Conservation (phyloP, 352 stramenopile genomes). For the Pythium angustatum region DNA sequence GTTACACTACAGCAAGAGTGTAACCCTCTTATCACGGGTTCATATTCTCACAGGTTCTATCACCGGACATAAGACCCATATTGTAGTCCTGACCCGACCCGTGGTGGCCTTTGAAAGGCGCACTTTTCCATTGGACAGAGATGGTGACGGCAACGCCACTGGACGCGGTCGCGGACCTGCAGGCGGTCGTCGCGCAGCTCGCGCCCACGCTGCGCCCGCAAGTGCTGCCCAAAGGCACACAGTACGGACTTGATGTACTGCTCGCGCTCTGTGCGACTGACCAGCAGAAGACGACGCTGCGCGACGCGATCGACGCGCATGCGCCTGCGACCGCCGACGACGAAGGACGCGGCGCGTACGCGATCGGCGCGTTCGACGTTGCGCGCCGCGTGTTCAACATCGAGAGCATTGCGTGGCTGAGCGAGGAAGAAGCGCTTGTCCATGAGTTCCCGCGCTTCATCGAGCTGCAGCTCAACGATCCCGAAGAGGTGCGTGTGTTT, state of each 20-base stretch:
- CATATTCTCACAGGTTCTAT: no score
- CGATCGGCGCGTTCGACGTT: conserved; percentile 60
- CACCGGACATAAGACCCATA: conserved; percentile 7
- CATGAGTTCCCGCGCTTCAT: conserved; percentile 78
- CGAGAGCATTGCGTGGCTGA: conserved; percentile 69
- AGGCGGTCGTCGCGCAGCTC: conserved; percentile 52
- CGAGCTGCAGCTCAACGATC: conserved; percentile 66
- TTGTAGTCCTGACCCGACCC: conserved; percentile 10
- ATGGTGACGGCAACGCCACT: conserved; percentile 47
- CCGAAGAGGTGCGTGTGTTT: conserved; percentile 34
- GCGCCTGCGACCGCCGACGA: conserved; percentile 35
- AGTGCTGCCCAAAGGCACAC: conserved; percentile 59
- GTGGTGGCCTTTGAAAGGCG: conserved; percentile 8
- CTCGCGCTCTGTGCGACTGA: conserved; percentile 62
- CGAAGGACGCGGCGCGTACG: conserved; percentile 41
- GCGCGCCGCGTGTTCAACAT: conserved; percentile 60
- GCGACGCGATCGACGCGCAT: conserved; percentile 40
- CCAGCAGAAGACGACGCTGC: conserved; percentile 56
- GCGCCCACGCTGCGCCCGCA: conserved; percentile 61
- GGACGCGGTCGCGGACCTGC: conserved; percentile 60
- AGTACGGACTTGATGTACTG: conserved; percentile 68
- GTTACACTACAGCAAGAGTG: conserved; percentile 6
- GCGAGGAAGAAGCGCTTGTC: conserved; percentile 53
- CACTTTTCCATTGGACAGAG: conserved; percentile 18
- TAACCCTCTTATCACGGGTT: conserved; percentile 10